Evolutionary conservation across 2,329 filamentous ascomycete species (phyloP).

Genomic region (Fusarium sp.): DNA sequence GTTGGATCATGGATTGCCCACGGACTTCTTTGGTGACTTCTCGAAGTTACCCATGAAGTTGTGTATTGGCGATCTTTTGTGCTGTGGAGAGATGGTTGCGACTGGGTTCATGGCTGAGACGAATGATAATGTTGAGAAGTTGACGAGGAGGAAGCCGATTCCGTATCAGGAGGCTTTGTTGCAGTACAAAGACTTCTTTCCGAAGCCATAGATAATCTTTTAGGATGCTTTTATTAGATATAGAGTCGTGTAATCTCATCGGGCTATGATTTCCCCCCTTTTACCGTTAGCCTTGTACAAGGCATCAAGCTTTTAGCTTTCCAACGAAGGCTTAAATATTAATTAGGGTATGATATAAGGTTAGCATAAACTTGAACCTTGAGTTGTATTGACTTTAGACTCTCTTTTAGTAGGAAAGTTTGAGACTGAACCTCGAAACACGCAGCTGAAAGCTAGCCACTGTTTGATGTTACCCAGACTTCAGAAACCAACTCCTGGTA

Average conservation of each 20-base stretch:
- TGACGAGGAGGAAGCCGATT: constrained; percentile 35
- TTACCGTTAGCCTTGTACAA: no score
- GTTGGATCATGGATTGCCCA: constrained; percentile 34
- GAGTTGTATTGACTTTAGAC: rapidly evolving
- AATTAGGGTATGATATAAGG: rapidly evolving
- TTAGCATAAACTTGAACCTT: background rate
- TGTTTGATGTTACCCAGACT: background rate
- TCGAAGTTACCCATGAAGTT: constrained; percentile 41
- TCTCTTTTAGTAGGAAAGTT: rapidly evolving
- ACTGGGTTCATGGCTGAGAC: constrained; percentile 28
- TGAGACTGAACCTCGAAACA: background rate
- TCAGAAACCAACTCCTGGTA: background rate
- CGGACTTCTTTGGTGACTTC: constrained; percentile 39
- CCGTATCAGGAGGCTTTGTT: constrained; percentile 33
- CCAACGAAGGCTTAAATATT: no score
- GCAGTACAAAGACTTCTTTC: constrained; percentile 39
- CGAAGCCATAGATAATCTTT: background rate
- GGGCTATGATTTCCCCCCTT: no score
- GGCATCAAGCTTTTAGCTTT: no score
- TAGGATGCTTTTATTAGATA: background rate
- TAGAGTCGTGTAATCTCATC: background rate
- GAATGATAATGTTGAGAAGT: constrained; percentile 39
- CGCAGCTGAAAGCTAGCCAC: background rate
- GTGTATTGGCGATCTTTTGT: constrained; percentile 39
- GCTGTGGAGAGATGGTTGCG: constrained; percentile 41